Evolutionary conservation across 176 grass and related monocot species (phyloP).

Genomic region (Oryza punctata): DNA sequence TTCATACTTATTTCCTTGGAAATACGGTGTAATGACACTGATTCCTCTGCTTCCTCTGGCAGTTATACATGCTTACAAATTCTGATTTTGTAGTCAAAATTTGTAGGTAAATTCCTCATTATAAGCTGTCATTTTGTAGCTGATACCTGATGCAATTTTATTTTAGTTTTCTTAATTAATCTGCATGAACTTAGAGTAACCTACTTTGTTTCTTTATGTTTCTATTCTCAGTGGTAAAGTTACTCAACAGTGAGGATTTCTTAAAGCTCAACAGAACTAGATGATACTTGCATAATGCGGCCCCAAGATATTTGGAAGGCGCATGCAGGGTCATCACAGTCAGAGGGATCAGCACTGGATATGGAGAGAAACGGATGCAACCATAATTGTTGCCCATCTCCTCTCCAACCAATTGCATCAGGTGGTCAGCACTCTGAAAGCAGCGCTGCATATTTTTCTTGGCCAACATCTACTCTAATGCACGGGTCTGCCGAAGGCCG

Average conservation of each 20-base stretch:
- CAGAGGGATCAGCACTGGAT: constrained; percentile 49
- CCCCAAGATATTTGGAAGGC: constrained; percentile 50
- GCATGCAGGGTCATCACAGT: constrained; percentile 49
- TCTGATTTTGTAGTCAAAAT: neutral
- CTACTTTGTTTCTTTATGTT: constrained; percentile 6
- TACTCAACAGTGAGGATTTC: neutral
- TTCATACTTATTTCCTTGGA: neutral
- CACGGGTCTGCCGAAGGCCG: constrained; percentile 88
- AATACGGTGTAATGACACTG: neutral
- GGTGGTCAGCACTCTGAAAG: constrained; percentile 87
- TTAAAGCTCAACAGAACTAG: constrained; percentile 25
- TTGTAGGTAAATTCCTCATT: constrained; percentile 11
- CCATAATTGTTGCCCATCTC: constrained; percentile 52
- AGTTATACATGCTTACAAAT: neutral
- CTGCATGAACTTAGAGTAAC: neutral
- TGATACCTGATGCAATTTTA: neutral
- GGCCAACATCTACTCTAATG: constrained; percentile 94
- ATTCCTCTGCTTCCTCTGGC: constrained; percentile 18
- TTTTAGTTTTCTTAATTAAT: neutral
- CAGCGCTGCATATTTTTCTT: constrained; percentile 93
- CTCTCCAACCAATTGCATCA: constrained; percentile 79
- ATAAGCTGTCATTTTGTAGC: constrained; percentile 9
- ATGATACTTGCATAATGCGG: constrained; percentile 63
- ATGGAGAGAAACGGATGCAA: constrained; percentile 67
- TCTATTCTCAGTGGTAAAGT: constrained; percentile 22